Conservation (phyloP, 2,329 filamentous ascomycete species). For the Monilinia fructicola region DNA sequence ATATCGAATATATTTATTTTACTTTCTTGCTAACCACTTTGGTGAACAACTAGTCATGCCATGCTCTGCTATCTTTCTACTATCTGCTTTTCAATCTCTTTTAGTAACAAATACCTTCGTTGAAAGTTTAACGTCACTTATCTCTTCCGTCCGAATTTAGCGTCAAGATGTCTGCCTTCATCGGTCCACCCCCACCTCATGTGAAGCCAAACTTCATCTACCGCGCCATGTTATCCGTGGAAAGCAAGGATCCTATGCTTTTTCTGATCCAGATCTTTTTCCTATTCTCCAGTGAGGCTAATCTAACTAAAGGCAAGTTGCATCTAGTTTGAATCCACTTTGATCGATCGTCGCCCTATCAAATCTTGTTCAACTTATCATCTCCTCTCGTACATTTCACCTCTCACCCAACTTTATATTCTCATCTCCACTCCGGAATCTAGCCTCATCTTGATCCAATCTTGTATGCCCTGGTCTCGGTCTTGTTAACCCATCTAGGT, state of each 20-base stretch:
- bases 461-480: conserved; percentile 21
- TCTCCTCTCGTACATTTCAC: conserved; percentile 18
- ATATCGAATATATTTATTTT: not conserved
- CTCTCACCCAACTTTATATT: conserved; percentile 16
- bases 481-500: conserved; percentile 12
- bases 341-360: conserved; percentile 19
- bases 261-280: conserved; percentile 17
- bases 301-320: conserved; percentile 20
- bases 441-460: conserved; percentile 16
- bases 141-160: not conserved
- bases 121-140: conserved; percentile 9
- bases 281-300: conserved; percentile 18
- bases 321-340: conserved; percentile 18
- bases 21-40: conserved; percentile 3
- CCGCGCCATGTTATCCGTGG: conserved; percentile 10
- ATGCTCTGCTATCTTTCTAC: not conserved
- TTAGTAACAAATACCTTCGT: not conserved
- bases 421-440: conserved; percentile 21
- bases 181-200: conserved; percentile 20
- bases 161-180: conserved; percentile 12
- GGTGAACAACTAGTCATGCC: conserved; percentile 8
- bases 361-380: conserved; percentile 18
- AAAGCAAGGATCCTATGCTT: conserved; percentile 14
- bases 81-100: not conserved
- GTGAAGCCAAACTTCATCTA: conserved; percentile 2